Base-by-base conservation (phyloP, 2,329 filamentous ascomycete genomes). In the Mycosphaerella sp. region DNA sequence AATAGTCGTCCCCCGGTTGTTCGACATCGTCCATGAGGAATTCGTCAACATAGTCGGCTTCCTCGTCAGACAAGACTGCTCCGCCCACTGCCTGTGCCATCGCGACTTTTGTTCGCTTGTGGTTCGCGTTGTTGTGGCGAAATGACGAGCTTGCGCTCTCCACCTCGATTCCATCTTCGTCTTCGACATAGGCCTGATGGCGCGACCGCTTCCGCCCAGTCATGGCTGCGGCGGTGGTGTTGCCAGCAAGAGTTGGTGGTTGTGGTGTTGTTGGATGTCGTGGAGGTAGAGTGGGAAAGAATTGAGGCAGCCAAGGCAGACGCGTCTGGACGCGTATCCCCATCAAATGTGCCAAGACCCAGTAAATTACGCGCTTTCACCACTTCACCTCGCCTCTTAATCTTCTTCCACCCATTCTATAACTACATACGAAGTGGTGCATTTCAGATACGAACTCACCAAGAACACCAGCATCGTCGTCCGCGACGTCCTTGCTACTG, bases 81-180 rank as follows among this genome's bases (percentile, higher is more conserved):
- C 61, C 63, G 34, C 63, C 66, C 32, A 57, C 58, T 40, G 62
- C 62, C 23, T 55, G 56, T n/a, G 65, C 66, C 39, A 67, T 56
- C 9, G 65, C 58, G n/a, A 67, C 45, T 12, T 62, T 60, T 4
- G 65, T 66, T 40, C 66, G 63, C 48, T 68, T 68, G 36, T 56
- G 50, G 8, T 59, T 59, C 9, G 44, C 32, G 23, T 56, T 47
- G 38, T 47, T 57, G 46, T 62, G 61, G 32, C 63, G 64, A 38
- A 68, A 64, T 48, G 59, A 66, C 8, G 65, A 67, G 31, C 49
- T 63, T 21, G 65, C 66, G 41, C 56, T 62, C 48, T 67, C 65
- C 42, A 64, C 55, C 47, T 65, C 63, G 11, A 63, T 21, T n/a
- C 59, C 61, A 4, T 23, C 42, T 5, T 62, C 62, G 36, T 54